Evolutionary conservation across 108 stramenopile genomes (phyloP).

Genomic region (Cyclotella baltica): DNA sequence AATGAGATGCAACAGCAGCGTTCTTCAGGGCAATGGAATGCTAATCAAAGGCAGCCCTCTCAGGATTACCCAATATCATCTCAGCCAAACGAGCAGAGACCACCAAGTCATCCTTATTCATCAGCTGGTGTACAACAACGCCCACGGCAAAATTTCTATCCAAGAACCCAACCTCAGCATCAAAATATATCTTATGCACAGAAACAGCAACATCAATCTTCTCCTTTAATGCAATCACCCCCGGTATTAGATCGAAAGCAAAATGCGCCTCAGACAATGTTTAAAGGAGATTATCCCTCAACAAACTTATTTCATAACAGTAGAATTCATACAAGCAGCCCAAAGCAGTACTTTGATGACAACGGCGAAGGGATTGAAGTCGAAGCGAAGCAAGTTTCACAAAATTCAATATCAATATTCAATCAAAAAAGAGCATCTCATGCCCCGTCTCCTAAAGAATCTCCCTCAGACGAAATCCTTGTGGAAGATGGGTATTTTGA

Average conservation of each 20-base stretch:
- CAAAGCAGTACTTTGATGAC: neutral
- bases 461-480: conserved; percentile 27
- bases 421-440: neutral
- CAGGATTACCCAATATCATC: neutral
- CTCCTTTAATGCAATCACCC: conserved; percentile 8
- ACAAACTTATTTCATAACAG: neutral
- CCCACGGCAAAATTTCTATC: neutral
- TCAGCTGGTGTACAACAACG: neutral
- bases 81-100: conserved; percentile 1
- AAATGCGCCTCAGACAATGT: neutral
- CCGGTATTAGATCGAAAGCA: conserved; percentile 20
- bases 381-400: neutral
- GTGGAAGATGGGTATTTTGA: conserved; percentile 2
- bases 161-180: neutral
- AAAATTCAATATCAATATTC: neutral
- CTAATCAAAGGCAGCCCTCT: neutral
- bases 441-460: conserved; percentile 22
- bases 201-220: conserved; percentile 3
- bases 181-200: neutral
- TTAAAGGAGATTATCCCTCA: neutral
- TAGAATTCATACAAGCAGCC: neutral
- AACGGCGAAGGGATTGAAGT: neutral
- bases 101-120: conserved; percentile 1
- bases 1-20: neutral
- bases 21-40: neutral